phyloP scores from a whole-genome alignment of 176 grass and related monocot genomes.

The Phyllostachys edulis region DNA sequence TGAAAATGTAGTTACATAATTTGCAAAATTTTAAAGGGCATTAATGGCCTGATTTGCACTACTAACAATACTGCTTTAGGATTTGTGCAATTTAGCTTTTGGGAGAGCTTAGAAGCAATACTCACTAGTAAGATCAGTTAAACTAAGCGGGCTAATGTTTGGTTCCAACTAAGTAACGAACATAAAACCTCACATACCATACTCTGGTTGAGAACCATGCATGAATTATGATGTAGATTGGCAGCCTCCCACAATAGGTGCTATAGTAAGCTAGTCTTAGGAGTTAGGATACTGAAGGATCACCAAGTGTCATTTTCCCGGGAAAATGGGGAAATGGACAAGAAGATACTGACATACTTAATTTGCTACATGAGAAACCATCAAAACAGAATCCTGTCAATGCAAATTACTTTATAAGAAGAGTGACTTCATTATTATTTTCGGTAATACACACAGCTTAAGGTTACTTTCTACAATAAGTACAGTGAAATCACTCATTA shows the following conservation, averaged over 20 bases:
- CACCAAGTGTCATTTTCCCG: not conserved
- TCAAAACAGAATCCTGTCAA: not conserved
- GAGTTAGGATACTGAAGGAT: conserved; percentile 11
- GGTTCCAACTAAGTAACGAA: not conserved
- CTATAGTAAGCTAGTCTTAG: not conserved
- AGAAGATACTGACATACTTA: not conserved
- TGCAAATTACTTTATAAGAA: not conserved
- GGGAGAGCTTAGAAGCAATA: not conserved
- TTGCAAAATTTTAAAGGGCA: not conserved
- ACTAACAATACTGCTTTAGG: not conserved
- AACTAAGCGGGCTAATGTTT: not conserved
- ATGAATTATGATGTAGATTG: conserved; percentile 1
- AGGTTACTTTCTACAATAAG: no score
- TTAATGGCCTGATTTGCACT: not conserved
- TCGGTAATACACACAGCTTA: not conserved
- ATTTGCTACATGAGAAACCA: conserved; percentile 3
- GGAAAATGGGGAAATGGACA: not conserved
- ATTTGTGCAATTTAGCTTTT: conserved; percentile 3
- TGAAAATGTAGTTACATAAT: not conserved
- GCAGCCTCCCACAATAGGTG: not conserved
- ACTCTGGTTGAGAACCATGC: not conserved
- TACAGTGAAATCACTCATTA: no score
- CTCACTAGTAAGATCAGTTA: not conserved
- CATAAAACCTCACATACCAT: conserved; percentile 16
- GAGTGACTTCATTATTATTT: not conserved